Percentiles rank a stretch among this genome's conserved stretches.
Evolutionary conservation across 148 eudicot species (phyloP).

Genomic region (Dysphania ambrosioides): DNA sequence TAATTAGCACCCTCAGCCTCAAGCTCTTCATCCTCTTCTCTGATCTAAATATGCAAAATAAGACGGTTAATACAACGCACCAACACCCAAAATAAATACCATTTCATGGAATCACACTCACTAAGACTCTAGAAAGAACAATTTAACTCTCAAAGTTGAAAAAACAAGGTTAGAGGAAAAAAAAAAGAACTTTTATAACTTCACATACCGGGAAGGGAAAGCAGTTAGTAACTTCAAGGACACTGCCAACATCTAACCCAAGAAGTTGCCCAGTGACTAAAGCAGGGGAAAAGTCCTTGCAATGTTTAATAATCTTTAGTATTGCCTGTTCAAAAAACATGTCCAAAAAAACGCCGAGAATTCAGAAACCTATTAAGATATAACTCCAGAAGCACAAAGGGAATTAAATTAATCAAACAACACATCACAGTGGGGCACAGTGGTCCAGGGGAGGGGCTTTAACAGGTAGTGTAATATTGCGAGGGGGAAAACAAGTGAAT

Average conservation of each 20-base stretch:
- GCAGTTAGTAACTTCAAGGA: conserved; percentile 95
- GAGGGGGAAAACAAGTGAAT: too few relatives aligned
- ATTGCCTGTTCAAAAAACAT: conserved; percentile 52
- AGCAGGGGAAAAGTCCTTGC: conserved; percentile 92
- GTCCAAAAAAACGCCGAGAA: neutral
- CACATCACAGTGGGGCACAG: neutral
- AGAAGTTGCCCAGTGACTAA: conserved; percentile 94
- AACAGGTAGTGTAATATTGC: too few relatives aligned
- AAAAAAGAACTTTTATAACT: conserved; percentile 2
- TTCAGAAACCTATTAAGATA: neutral
- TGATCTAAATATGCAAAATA: conserved; percentile 36
- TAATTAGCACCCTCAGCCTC: conserved; percentile 98
- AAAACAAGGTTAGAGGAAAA: neutral
- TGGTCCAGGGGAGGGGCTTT: too few relatives aligned
- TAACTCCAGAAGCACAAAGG: neutral
- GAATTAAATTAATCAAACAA: neutral
- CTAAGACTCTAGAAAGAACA: neutral
- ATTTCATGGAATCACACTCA: too few relatives aligned
- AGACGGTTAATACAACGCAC: neutral
- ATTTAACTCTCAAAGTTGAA: neutral
- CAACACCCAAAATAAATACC: neutral
- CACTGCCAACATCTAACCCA: conserved; percentile 97
- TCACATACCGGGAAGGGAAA: conserved; percentile 89
- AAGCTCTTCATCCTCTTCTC: conserved; percentile 95
- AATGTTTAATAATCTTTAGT: conserved; percentile 88